Evolutionary conservation across 768 basidiomycete species (phyloP).

Genomic region (Royoungia palumana): DNA sequence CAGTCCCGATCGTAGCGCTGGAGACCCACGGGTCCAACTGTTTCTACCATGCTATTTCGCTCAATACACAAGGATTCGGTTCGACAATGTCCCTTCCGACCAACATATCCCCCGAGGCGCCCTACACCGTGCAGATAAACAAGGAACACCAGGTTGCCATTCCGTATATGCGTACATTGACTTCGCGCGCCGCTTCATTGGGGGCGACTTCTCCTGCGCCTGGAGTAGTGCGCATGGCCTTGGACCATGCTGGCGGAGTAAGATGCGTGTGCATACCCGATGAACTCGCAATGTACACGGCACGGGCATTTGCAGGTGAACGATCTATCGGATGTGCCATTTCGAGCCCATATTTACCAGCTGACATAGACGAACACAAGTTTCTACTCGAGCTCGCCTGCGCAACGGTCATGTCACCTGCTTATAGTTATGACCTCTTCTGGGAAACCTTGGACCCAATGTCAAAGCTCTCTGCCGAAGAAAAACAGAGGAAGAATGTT

Average conservation of each 20-base stretch:
- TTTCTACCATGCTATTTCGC: constrained; percentile 67
- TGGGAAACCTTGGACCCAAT: constrained; percentile 32
- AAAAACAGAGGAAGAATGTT: constrained; percentile 19
- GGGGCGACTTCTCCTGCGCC: constrained; percentile 66
- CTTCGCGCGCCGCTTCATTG: constrained; percentile 66
- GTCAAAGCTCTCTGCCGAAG: constrained; percentile 21
- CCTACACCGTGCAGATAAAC: constrained; percentile 44
- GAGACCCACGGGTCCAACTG: constrained; percentile 74
- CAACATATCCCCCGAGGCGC: constrained; percentile 25
- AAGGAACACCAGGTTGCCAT: constrained; percentile 45
- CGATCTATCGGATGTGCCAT: not conserved
- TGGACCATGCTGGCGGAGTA: constrained; percentile 55
- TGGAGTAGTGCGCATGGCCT: constrained; percentile 60
- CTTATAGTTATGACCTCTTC: constrained; percentile 58
- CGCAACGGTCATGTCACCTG: constrained; percentile 63
- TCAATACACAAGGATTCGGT: constrained; percentile 43
- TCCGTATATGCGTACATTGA: constrained; percentile 55
- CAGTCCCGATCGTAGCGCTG: constrained; percentile 63
- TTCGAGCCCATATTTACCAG: not conserved
- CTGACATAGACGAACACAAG: constrained; percentile 64
- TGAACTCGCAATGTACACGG: constrained; percentile 63
- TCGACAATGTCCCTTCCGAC: constrained; percentile 32
- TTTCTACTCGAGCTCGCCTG: constrained; percentile 73
- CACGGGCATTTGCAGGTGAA: constrained; percentile 57
- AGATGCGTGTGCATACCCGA: constrained; percentile 63